A percentile compares a stretch with the other conserved stretches of the same genome.
Conservation (phyloP, 1,284 basidiomycete genomes). For the Lentinus polychrous region DNA sequence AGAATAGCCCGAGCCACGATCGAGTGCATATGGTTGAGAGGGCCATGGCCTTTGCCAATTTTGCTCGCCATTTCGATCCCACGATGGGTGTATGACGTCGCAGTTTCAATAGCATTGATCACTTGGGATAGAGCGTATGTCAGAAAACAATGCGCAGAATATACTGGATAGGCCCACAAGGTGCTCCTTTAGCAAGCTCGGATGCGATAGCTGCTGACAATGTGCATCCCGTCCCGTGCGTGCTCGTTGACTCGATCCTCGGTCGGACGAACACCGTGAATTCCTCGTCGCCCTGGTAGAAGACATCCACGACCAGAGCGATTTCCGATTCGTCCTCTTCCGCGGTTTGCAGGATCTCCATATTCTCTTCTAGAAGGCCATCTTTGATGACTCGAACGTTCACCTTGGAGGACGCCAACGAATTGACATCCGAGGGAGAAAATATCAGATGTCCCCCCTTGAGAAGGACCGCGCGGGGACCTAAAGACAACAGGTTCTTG, state of each 20-base stretch:
- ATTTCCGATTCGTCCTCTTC: slow-evolving; percentile 15
- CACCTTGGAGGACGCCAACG: slow-evolving; percentile 21
- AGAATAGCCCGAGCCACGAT: slow-evolving; percentile 47
- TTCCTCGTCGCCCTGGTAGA: slow-evolving; percentile 38
- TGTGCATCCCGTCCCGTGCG: slow-evolving; percentile 95
- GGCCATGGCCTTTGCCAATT: slow-evolving; percentile 78
- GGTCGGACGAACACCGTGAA: slow-evolving; percentile 57
- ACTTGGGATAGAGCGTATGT: slow-evolving; percentile 31
- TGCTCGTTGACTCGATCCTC: slow-evolving; percentile 63
- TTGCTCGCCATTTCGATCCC: slow-evolving; percentile 70
- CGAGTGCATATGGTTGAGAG: slow-evolving; percentile 81
- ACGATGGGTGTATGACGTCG: slow-evolving; percentile 67
- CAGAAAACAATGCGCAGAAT: background rate
- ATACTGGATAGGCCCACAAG: slow-evolving; percentile 31
- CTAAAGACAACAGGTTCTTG: slow-evolving; percentile 41
- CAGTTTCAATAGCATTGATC: slow-evolving; percentile 49
- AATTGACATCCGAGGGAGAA: slow-evolving; percentile 37
- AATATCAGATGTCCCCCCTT: slow-evolving; percentile 82
- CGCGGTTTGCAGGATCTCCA: slow-evolving; percentile 47
- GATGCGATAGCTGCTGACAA: slow-evolving; percentile 80
- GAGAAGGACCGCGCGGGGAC: slow-evolving; percentile 61
- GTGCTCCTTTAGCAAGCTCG: slow-evolving; percentile 48
- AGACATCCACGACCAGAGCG: slow-evolving; percentile 70
- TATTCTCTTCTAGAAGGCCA: slow-evolving; percentile 44
- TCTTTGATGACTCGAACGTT: slow-evolving; percentile 31